Percentiles rank a stretch among this genome's conserved stretches.
Evolutionary conservation across 2,329 filamentous ascomycete genomes (phyloP).

Genomic region (Exophiala sideris): DNA sequence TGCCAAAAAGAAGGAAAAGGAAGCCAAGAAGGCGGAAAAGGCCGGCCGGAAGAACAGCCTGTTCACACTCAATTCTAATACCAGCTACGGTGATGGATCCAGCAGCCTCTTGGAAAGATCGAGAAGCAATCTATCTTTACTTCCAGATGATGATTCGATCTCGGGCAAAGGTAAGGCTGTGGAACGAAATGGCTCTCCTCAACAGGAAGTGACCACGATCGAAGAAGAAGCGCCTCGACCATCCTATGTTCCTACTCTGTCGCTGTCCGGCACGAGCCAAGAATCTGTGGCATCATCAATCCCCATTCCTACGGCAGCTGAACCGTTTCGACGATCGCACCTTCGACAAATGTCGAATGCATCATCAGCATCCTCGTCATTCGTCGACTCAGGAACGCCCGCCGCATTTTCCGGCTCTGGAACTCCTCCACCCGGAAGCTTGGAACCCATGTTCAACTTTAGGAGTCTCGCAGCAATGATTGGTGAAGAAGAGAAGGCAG

Average conservation of each 20-base stretch:
- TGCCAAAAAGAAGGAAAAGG: constrained; percentile 79
- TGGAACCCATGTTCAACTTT: constrained; percentile 89
- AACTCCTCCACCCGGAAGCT: constrained; percentile 46
- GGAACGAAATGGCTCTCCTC: constrained; percentile 48
- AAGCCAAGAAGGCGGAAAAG: constrained; percentile 71
- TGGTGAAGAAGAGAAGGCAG: constrained; percentile 57
- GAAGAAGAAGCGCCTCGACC: constrained; percentile 18
- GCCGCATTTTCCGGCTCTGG: constrained; percentile 16
- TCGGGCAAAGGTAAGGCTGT: constrained; percentile 67
- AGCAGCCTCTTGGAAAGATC: constrained; percentile 37
- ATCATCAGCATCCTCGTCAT: constrained; percentile 77
- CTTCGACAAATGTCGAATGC: constrained; percentile 81
- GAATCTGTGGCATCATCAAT: constrained; percentile 27
- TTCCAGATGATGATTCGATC: constrained; percentile 36
- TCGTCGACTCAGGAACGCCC: constrained; percentile 62
- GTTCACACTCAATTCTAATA: constrained; percentile 50
- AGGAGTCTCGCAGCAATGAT: constrained; percentile 82
- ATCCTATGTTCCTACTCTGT: constrained; percentile 19
- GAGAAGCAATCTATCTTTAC: constrained; percentile 37
- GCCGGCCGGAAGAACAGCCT: constrained; percentile 62
- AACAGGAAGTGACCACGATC: constrained; percentile 3
- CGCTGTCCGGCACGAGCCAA: constrained; percentile 26
- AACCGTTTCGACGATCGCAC: constrained; percentile 63
- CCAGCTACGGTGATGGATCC: constrained; percentile 58
- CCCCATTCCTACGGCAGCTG: constrained; percentile 39